phyloP scores from a whole-genome alignment of 257 asterid species.

The Nicotiana knightiana region DNA sequence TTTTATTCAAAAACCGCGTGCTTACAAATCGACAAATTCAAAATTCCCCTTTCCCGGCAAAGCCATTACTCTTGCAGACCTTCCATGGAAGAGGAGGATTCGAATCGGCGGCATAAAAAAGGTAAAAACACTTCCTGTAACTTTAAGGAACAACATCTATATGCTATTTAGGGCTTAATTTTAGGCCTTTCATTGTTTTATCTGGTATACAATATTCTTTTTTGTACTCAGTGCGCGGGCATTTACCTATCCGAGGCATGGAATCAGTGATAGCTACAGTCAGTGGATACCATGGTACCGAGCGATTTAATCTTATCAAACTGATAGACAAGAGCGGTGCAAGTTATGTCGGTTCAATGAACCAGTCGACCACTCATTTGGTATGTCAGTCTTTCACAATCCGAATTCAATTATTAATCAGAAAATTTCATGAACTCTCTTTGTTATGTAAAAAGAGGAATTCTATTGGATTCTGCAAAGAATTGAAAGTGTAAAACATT shows the following conservation, averaged over 20 bases:
- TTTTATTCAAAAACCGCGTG: not conserved
- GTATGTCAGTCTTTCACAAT: constrained; percentile 44
- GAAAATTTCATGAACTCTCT: constrained; percentile 28
- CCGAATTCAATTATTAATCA: constrained; percentile 20
- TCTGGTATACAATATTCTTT: not conserved
- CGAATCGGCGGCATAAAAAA: constrained; percentile 14
- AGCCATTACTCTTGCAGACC: constrained; percentile 6
- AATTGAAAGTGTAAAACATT: not conserved
- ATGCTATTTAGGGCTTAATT: not conserved
- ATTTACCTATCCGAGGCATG: constrained; percentile 45
- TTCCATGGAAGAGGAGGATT: constrained; percentile 32
- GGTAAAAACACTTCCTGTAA: constrained; percentile 21
- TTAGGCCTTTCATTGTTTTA: not conserved
- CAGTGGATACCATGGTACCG: constrained; percentile 34
- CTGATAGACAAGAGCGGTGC: constrained; percentile 29
- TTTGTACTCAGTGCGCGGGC: constrained; percentile 12
- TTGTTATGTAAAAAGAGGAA: not conserved
- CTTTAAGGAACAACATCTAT: not conserved
- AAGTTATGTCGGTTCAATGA: constrained; percentile 37
- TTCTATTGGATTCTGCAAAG: not conserved
- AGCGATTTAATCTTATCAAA: constrained; percentile 40
- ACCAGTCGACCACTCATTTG: constrained; percentile 34
- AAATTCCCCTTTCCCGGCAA: constrained; percentile 48
- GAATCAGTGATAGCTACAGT: constrained; percentile 55
- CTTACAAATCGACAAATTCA: constrained; percentile 20